Evolutionary conservation across 352 stramenopile genomes (phyloP), one percentile per base, ranked within the genome.

Genomic region (Phytophthora vignae): DNA sequence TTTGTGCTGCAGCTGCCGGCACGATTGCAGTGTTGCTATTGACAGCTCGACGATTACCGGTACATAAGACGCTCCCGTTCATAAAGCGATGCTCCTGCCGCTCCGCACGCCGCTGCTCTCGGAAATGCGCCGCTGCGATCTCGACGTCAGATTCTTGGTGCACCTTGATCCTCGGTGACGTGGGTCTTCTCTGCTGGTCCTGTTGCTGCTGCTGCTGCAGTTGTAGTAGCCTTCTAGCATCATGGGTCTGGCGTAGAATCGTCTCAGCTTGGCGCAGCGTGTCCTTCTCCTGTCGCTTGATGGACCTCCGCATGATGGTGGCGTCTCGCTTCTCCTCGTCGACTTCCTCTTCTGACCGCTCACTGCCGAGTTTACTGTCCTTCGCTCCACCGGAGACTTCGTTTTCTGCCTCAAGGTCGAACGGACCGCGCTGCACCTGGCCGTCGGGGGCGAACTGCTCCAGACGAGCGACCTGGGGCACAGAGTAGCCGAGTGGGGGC

Each of bases 261-360:
- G 64, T 62, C 25, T 91, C 79, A 5, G 83, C 83, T 58, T 90
- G 75, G 46, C 61, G 74, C 19, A 91, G 69, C 21, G 78, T 90
- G 53, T 88, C 71, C 44, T 73, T 73, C 61, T 86, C 81, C 17
- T 81, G 67, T 1, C 56, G 57, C 63, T 90, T 90, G 58, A 90
- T 84, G 14, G 65, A 61, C 14, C 54, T 62, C 2, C 80, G 69
- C 55, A 67, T 64, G 27, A 36, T 55, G 9, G 60, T 64, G 6
- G 74, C 67, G 49, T 67, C 64, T 42, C 62, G 57, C 19, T 66
- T 46, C 14, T 74, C 60, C 15, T 77, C 74, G 6, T 78, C 63
- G 0, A 56, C 22, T 11, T 76, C 60, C 9, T 74, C 61, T 6
- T 67, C 55, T 8, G 54, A n/a, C 17, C 29, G 31, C 17, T 46